Conservation (phyloP, 106 monocot genomes). For the Apostasia ramifera region DNA sequence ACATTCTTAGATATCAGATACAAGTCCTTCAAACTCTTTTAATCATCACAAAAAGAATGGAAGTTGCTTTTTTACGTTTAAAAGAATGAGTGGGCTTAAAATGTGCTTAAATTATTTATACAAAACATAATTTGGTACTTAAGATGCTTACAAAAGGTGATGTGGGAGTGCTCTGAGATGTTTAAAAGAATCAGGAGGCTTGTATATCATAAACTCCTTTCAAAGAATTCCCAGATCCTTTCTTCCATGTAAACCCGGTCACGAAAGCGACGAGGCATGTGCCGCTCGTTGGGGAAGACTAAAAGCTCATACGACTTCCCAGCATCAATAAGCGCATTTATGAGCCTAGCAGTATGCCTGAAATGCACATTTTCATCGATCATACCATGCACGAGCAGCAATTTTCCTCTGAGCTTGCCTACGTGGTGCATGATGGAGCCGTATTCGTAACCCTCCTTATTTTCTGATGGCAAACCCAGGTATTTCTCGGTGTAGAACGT, state of each 20-base stretch:
- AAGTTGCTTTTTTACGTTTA: no score
- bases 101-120: no score
- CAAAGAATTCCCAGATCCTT: constrained; percentile 89
- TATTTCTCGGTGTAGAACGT: constrained; percentile 96
- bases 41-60: no score
- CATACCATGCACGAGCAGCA: constrained; percentile 87
- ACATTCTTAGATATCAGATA: no score
- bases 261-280: constrained; percentile 74
- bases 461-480: constrained; percentile 73
- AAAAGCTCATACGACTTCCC: constrained; percentile 83
- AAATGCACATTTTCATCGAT: constrained; percentile 98
- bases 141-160: no score
- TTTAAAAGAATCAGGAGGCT: no score
- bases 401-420: constrained; percentile 53
- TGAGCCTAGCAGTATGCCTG: constrained; percentile 80
- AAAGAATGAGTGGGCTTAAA: no score
- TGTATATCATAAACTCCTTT: constrained; percentile 55
- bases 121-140: no score
- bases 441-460: constrained; percentile 33
- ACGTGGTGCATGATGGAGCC: constrained; percentile 83
- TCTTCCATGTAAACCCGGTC: constrained; percentile 97
- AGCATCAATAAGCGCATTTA: constrained; percentile 67
- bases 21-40: no score
- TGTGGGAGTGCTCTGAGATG: no score
- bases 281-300: constrained; percentile 85